Evolutionary conservation across 2,329 filamentous ascomycete species (phyloP).

Genomic region (Dactylellina drechsleri): DNA sequence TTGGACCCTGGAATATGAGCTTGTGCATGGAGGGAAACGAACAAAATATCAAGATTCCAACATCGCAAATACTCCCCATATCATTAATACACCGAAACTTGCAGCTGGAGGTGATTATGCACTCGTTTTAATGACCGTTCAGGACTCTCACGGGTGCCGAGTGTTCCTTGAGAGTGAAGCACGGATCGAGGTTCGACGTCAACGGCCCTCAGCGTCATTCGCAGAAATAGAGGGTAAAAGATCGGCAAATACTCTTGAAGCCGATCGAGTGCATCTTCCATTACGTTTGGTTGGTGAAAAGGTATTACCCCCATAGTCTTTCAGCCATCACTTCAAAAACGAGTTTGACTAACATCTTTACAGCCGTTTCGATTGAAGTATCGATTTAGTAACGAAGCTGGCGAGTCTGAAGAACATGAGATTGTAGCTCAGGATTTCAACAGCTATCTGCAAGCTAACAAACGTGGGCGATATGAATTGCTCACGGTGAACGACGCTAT

Average conservation of each 20-base stretch:
- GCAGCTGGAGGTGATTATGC: conserved; percentile 88
- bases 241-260: conserved; percentile 78
- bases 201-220: conserved; percentile 87
- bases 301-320: conserved; percentile 30
- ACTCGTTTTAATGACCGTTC: conserved; percentile 83
- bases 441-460: conserved; percentile 73
- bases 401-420: conserved; percentile 64
- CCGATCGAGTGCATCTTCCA: conserved; percentile 77
- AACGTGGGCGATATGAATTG: conserved; percentile 81
- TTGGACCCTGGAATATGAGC: conserved; percentile 89
- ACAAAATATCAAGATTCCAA: conserved; percentile 73
- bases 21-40: conserved; percentile 87
- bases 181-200: conserved; percentile 85
- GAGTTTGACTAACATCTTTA: conserved; percentile 9
- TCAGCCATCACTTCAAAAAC: neutral
- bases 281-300: conserved; percentile 84
- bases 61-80: conserved; percentile 72
- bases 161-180: conserved; percentile 84
- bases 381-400: conserved; percentile 71
- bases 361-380: conserved; percentile 82
- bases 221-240: conserved; percentile 84
- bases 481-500: conserved; percentile 78
- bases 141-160: conserved; percentile 86
- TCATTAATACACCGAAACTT: conserved; percentile 79
- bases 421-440: conserved; percentile 70